Evolutionary conservation across 352 stramenopile species (phyloP), one percentile per base, ranked within the genome.

Genomic region (Globisporangium uncinulatum): DNA sequence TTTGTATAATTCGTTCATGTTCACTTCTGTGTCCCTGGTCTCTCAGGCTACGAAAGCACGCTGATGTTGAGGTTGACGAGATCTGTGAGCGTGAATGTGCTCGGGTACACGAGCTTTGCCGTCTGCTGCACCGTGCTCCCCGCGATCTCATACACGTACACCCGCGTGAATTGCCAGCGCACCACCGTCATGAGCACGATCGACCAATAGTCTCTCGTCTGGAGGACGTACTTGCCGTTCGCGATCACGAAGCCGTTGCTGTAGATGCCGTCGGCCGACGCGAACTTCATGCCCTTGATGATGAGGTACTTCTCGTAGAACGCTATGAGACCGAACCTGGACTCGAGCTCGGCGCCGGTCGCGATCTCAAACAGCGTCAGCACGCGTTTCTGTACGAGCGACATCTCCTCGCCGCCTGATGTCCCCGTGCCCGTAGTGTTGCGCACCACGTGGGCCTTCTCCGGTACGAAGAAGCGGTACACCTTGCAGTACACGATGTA

Each of bases 281-380:
- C 60, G 50, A 58, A 70, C 55, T 74, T 74, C 54, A 67, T 70
- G 50, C 63, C 63, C 13, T 67, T 66, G 64, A 74, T 67, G 57
- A 70, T 71, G 1, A 56, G 6, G 42, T 61, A 74, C 10, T 52
- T 61, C 21, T 74, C 67, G 49, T 67, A 74, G 20, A 70, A 61
- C 21, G 60, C 19, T 1, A 75, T 44, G 1, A 75, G 29, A 0
- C 67, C 67, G 10, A 59, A 63, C 0, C 63, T 53, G 48, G 62
- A 62, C 43, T 65, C 56, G 7, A 74, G 56, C 36, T 61, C 9
- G 0, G 62, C 62, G 21, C 62, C 66, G 0, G 62, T 70, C 3
- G 66, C 66, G 13, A 68, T 51, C 36, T 72, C 66, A 21, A 73
- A 73, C 0, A 63, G 13, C 39, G 66, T 73, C 36, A 68, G 56